A percentile compares a stretch with the other conserved stretches of the same genome.
These are phyloP conservation scores for Vigna trinervia DNA, from an alignment of 306 rosid genomes.

Conservation along the genomic window DNA sequence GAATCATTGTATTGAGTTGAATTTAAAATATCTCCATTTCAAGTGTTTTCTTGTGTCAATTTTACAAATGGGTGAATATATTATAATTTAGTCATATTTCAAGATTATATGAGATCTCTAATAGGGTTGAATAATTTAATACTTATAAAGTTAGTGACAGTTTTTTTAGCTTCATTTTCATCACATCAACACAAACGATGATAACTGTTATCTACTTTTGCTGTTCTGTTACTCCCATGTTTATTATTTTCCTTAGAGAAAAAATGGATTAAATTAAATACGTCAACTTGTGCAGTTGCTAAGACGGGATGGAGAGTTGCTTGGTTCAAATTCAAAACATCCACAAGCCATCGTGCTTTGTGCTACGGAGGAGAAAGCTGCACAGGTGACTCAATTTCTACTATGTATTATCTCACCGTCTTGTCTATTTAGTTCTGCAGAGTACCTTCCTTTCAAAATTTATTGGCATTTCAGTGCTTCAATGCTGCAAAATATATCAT, in stretches of 20 bases:
- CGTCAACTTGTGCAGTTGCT: conserved; percentile 57
- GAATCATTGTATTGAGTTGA: neutral
- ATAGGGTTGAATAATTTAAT: neutral
- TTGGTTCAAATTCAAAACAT: conserved; percentile 65
- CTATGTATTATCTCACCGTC: neutral
- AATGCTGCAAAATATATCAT: conserved; percentile 76
- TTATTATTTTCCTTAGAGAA: neutral
- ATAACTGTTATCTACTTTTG: neutral
- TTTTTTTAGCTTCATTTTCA: neutral
- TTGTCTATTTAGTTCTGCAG: conserved; percentile 10
- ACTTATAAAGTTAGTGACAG: neutral
- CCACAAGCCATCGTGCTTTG: conserved; percentile 81
- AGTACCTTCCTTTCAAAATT: conserved; percentile 18
- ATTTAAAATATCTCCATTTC: neutral
- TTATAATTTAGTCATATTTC: too few species aligned
- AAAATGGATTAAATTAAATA: conserved; percentile 16
- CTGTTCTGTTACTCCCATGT: conserved; percentile 3
- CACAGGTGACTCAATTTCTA: conserved; percentile 55
- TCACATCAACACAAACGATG: neutral
- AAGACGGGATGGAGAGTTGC: conserved; percentile 60
- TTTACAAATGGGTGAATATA: too few species aligned
- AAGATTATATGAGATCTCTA: neutral
- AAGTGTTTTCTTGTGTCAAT: too few species aligned
- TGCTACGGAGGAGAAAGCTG: conserved; percentile 85
- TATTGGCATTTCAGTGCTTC: conserved; percentile 62